Conservation (phyloP, 225 moss, liverwort and hornwort species). For the Sphagnum tenellum region DNA sequence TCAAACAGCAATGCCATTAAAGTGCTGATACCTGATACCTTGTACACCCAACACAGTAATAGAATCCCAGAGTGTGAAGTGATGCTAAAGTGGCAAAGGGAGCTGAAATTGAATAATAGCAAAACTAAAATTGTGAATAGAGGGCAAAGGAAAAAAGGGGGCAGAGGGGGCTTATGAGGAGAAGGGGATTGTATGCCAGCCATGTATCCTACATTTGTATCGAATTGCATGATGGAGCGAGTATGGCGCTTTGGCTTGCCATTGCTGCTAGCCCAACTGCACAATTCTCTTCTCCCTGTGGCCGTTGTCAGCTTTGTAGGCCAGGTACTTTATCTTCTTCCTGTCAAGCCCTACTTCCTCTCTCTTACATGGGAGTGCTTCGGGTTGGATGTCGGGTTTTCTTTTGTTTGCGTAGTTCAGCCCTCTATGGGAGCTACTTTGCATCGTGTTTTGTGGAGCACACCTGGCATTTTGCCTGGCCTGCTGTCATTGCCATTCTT, state of each 20-base stretch:
- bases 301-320: constrained; percentile 83
- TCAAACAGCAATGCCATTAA: too few species aligned
- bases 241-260: constrained; percentile 81
- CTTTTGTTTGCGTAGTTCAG: constrained; percentile 53
- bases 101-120: too few species aligned
- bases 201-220: constrained; percentile 74
- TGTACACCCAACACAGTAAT: too few species aligned
- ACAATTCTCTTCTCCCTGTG: constrained; percentile 77
- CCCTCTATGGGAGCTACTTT: constrained; percentile 72
- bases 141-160: too few species aligned
- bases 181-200: constrained; percentile 64
- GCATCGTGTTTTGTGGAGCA: constrained; percentile 77
- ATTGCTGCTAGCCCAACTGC: constrained; percentile 68
- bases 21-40: too few species aligned
- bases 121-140: too few species aligned
- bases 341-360: constrained; percentile 20
- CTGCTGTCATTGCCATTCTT: constrained; percentile 65
- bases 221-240: constrained; percentile 79
- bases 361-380: constrained; percentile 40
- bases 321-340: constrained; percentile 61
- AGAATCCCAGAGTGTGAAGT: too few species aligned
- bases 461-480: constrained; percentile 70
- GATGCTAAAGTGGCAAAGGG: too few species aligned
- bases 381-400: background rate
- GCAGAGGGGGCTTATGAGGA: constrained; percentile 24